These are phyloP conservation scores for Moricandia moricandioides DNA, from an alignment of 345 rosid genomes.

Conservation along the genomic window DNA sequence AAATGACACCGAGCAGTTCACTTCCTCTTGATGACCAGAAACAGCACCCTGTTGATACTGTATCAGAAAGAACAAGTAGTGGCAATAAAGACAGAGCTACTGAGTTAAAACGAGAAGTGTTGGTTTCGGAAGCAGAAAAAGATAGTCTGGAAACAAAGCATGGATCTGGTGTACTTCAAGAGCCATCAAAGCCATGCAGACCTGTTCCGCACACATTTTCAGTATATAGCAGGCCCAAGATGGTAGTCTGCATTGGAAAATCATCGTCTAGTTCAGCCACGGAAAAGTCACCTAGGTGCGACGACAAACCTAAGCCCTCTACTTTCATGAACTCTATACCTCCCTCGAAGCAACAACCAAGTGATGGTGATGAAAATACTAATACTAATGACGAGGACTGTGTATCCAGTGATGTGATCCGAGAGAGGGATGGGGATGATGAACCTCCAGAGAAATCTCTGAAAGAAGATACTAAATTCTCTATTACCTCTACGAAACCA, in stretches of 20 bases:
- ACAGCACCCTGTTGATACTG: slow-evolving; percentile 38
- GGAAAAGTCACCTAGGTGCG: slow-evolving; percentile 30
- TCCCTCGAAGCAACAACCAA: slow-evolving; percentile 40
- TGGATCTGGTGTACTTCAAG: slow-evolving; percentile 35
- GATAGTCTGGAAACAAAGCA: slow-evolving; percentile 41
- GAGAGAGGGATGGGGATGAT: slow-evolving; percentile 47
- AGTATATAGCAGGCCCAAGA: slow-evolving; percentile 42
- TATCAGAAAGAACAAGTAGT: slow-evolving; percentile 45
- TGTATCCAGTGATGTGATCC: slow-evolving; percentile 42
- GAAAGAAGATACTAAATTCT: slow-evolving; percentile 48
- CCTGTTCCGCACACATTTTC: slow-evolving; percentile 35
- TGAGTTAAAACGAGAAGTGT: slow-evolving; percentile 45
- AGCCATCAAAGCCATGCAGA: slow-evolving; percentile 40
- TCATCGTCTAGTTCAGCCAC: slow-evolving; percentile 43
- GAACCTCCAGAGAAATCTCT: slow-evolving; percentile 38
- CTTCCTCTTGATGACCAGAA: slow-evolving; percentile 39
- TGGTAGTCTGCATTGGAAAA: slow-evolving; percentile 48
- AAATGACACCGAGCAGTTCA: slow-evolving; percentile 35
- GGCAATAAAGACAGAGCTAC: slow-evolving; percentile 36
- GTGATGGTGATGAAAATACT: slow-evolving; percentile 36
- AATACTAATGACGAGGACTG: slow-evolving; percentile 41
- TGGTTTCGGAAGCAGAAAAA: slow-evolving; percentile 42
- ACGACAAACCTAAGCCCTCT: slow-evolving; percentile 32
- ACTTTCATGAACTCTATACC: slow-evolving; percentile 45
- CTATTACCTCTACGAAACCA: slow-evolving; percentile 40